phyloP scores from a whole-genome alignment of 805 yeast species.

The Saccharomyces paradoxus region DNA sequence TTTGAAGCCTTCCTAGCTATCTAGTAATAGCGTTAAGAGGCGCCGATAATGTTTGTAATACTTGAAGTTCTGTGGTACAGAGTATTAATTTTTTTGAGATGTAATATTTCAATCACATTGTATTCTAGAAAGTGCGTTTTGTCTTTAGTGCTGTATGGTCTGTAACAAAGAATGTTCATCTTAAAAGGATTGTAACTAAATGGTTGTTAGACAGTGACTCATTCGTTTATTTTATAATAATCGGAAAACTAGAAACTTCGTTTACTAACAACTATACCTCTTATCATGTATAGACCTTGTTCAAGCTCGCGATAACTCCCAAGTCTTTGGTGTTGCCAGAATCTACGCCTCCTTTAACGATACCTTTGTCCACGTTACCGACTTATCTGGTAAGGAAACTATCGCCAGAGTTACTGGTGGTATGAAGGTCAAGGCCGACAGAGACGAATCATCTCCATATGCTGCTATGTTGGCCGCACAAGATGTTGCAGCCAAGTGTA shows the following conservation, averaged over 20 bases:
- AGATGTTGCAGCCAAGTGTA: slow-evolving; percentile 97
- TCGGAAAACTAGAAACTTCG: neutral
- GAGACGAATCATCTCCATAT: slow-evolving; percentile 99
- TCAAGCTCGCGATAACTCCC: slow-evolving; percentile 94
- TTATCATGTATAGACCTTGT: slow-evolving; percentile 28
- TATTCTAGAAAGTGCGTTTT: neutral
- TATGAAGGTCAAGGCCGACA: slow-evolving; percentile 99
- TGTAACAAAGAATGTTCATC: neutral
- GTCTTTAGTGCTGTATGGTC: neutral
- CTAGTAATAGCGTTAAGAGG: neutral
- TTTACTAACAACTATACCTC: slow-evolving; percentile 11
- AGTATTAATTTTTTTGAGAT: neutral
- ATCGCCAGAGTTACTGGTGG: slow-evolving; percentile 99
- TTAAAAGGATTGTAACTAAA: neutral
- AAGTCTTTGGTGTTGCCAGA: slow-evolving; percentile 99
- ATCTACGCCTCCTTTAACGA: slow-evolving; percentile 99
- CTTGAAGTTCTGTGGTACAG: neutral
- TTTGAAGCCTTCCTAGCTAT: neutral
- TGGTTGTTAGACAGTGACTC: neutral
- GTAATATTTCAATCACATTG: neutral
- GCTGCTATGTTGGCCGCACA: slow-evolving; percentile 99
- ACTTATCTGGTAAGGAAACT: slow-evolving; percentile 99
- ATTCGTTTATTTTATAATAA: neutral
- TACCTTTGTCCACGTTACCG: slow-evolving; percentile 99
- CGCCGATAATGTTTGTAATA: neutral